Base-by-base conservation (phyloP, 768 basidiomycete species). In the Mycena sanguinolenta region DNA sequence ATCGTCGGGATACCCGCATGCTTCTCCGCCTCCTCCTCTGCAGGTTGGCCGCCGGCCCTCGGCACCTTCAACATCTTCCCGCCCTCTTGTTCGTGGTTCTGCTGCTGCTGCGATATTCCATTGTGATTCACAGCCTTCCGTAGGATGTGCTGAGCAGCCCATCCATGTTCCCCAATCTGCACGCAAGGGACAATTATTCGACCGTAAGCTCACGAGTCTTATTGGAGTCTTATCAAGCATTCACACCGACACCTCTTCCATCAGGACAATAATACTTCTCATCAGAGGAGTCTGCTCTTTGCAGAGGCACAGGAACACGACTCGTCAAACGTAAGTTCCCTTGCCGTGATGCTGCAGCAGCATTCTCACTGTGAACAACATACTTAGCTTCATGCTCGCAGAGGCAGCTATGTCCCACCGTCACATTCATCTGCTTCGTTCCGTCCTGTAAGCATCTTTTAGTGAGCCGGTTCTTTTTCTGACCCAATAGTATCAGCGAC, bases 21-120 rank as follows among this genome's bases (percentile, higher is more conserved):
- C 30, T 4, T 44, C 44, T 25, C 69, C 72, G 23, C 72, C 72
- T 10, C 72, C 72, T 4, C 71, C 71, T 13, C 30, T 73, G 34
- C 69, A 70, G 52, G 50, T 73, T 12, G 72, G 72, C 25, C 64
- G 68, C 10, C 65, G 60, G 32, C 55, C 38, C 12, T 70, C 61
- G 1, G 59, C 28, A 19, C 25, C 57, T 55, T 44, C 69, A 3
- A 53, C 28, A 17, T 36, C 62, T 49, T 53, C 69, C 13, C n/a
- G 21, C 21, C 21, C 25, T 34, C 6, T 27, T 14, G 71, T 73
- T 28, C n/a, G 66, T 69, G 23, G 21, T 38, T 9, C 9, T 34
- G 17, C 34, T 52, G 14, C 39, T 23, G 44, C 44, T 39, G 39
- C 13, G 25, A n/a, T 17, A 9, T 27, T 4, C 6, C 4, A 34